Evolutionary conservation across 2,329 filamentous ascomycete species (phyloP).

Genomic region (Diaporthe caulivora): DNA sequence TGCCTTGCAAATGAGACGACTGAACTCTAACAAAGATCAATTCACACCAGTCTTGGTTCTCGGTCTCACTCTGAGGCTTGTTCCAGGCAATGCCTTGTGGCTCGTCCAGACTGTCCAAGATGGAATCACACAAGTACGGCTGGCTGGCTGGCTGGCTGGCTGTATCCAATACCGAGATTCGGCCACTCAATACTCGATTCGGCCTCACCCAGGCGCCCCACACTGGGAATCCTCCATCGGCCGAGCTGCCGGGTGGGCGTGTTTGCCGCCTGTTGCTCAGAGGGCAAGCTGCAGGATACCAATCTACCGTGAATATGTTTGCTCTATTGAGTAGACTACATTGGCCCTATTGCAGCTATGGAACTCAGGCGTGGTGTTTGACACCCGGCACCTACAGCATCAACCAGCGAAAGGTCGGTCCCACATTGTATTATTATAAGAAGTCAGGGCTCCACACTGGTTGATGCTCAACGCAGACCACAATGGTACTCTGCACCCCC

Average conservation of each 20-base stretch:
- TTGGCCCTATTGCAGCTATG: no score
- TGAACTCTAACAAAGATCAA: constrained; percentile 15
- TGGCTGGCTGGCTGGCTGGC: no score
- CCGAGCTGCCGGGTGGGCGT: not conserved
- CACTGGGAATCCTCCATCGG: not conserved
- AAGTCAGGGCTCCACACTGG: no score
- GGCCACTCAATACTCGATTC: constrained; percentile 11
- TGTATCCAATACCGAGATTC: not conserved
- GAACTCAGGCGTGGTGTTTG: no score
- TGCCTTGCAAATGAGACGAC: constrained; percentile 6
- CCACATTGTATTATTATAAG: not conserved
- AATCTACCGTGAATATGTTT: not conserved
- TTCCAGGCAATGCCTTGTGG: not conserved
- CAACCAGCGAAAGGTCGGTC: no score
- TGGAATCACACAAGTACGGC: not conserved
- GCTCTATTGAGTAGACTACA: no score
- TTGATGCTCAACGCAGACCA: no score
- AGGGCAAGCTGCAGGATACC: not conserved
- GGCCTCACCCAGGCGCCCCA: not conserved
- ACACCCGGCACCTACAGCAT: no score
- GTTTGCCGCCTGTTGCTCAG: not conserved
- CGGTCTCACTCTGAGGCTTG: not conserved
- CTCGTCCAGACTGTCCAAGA: not conserved
- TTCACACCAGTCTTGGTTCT: not conserved
- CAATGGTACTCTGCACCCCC: no score